Evolutionary conservation across 306 rosid genomes (phyloP), one percentile per base, ranked within the genome.

Genomic region (Pueraria montana): DNA sequence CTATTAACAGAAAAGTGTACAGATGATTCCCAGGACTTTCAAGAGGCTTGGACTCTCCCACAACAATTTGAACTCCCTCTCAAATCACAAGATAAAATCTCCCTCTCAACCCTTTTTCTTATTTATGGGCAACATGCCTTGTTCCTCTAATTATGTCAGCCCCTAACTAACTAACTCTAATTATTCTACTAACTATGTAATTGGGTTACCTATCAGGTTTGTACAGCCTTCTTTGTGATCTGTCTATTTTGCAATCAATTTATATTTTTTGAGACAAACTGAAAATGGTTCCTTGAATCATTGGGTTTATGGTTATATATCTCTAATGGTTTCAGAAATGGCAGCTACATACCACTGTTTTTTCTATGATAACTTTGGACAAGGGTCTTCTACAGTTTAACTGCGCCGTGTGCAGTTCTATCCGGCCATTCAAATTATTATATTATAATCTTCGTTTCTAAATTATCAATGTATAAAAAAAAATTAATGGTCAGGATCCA

Each of bases 211-310:
- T 52, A n/a, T 52, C 0, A 6, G 59, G 23, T 49, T 59, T 61
- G 72, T 45, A n/a, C 13, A 43, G 46, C 71, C 12, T 59, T 61
- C 42, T 40, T 59, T 24, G 9, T 76, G 16, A 32, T 62, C 46
- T 34, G 14, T 49, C 34, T 21, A 32, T 42, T 49, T 21, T 4
- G 34, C 4, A 55, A 58, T 70, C n/a, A 18, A 38, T 43, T 18
- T 23, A 66, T 59, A 27, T 21, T 56, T 63, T 83, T 42, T 65
- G 71, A 40, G 21, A 32, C 34, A 58, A 17, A 34, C 43, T 69
- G 32, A 52, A 77, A 53, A 23, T 71, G 70, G 24, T 26, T 63
- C 58, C 53, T 21, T 42, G 43, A 46, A 72, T 18, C 58, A 48
- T 12, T 30, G 11, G 58, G 71, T 30, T 24, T 30, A 63, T 30